Percentiles rank a stretch among this genome's conserved stretches.
These are phyloP conservation scores for Trichopus zeylanicus DNA, from an alignment of 116 monocot genomes.

Conservation along the genomic window DNA sequence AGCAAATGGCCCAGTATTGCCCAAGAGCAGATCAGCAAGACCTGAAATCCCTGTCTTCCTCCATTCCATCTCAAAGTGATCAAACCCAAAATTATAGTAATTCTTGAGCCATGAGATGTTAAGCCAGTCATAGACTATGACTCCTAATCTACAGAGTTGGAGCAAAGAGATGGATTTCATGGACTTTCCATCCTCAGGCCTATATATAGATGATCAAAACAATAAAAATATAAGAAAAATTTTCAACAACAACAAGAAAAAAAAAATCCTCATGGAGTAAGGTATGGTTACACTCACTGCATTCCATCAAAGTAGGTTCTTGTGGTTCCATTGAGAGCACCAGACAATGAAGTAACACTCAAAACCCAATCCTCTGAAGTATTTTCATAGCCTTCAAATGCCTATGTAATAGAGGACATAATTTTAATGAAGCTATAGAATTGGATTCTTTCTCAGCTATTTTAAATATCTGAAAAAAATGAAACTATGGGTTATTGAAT, in stretches of 20 bases:
- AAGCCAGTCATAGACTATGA: conserved; percentile 77
- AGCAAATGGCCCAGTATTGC: conserved; percentile 74
- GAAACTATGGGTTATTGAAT: no score
- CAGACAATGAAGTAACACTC: conserved; percentile 85
- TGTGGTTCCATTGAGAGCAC: conserved; percentile 93
- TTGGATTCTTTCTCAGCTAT: no score
- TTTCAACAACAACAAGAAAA: neutral
- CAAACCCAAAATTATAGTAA: conserved; percentile 92
- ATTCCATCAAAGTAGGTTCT: conserved; percentile 77
- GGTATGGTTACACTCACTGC: conserved; percentile 23
- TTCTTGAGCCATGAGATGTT: conserved; percentile 69
- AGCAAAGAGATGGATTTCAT: conserved; percentile 68
- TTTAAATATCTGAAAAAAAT: neutral
- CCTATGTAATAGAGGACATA: no score
- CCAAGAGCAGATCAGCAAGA: conserved; percentile 56
- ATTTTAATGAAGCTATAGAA: neutral
- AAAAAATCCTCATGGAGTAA: neutral
- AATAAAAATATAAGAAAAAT: neutral
- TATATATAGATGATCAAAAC: conserved; percentile 11
- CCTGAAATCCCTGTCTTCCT: conserved; percentile 56
- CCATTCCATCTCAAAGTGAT: conserved; percentile 76
- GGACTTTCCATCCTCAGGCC: conserved; percentile 60
- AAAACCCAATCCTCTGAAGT: conserved; percentile 84
- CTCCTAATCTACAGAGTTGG: conserved; percentile 72
- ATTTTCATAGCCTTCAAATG: conserved; percentile 54